Base-by-base conservation (phyloP, 257 asterid genomes). In the Oldenlandia corymbosa region DNA sequence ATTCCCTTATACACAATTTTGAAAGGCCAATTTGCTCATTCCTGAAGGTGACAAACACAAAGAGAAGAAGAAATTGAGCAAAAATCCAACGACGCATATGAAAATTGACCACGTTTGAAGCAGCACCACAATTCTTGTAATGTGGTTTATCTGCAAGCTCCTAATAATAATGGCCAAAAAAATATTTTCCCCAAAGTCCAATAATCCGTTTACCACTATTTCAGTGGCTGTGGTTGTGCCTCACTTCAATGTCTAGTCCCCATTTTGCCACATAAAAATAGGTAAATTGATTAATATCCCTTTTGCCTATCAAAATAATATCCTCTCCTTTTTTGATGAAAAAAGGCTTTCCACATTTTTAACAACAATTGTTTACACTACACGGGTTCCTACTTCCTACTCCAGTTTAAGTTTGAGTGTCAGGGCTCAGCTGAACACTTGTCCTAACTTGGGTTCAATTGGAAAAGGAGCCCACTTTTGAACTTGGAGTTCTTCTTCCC, bases 171-270 rank as follows among this genome's bases (percentile, higher is more conserved):
- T 34, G 41, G 37, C 75, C 61, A 68, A 54, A 61, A 67, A n/a
- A n/a, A n/a, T n/a, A 36, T 60, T 16, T 26, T n/a, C 68, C n/a
- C n/a, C n/a, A 24, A 50, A 14, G 4, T 65, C 71, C 64, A 68
- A 43, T 37, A 72, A 78, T 76, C 79, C 82, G 62, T 74, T 74
- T 72, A 24, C 46, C 55, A 32, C 73, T 66, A 75, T 77, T 34
- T 78, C 89, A 75, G 93, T 85, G 93, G 93, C 67, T 72, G 81
- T 80, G 83, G 76, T 72, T 30, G 42, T 21, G 23, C 11, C 3
- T 64, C 79, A 46, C 37, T 21, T 24, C 62, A 65, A 43, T 39
- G 82, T 64, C 67, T 67, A 56, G 42, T 68, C 34, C 66, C 66
- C 69, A 46, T 64, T 41, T 69, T 71, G 74, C 88, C 85, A 80